Conservation (phyloP, 1,284 basidiomycete species). For the Phellinidium pouzarii region DNA sequence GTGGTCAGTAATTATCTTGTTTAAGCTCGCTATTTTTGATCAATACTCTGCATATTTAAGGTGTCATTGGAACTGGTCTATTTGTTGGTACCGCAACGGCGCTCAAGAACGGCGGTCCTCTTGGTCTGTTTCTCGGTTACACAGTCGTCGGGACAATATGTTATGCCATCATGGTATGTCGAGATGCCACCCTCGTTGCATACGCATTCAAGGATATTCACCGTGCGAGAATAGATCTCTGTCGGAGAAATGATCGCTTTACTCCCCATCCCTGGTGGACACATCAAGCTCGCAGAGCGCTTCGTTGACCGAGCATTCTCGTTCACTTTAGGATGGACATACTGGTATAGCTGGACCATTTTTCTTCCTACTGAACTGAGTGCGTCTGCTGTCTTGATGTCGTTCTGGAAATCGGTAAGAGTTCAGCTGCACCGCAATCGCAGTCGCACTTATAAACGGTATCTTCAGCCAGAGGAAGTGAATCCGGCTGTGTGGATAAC, state of each 20-base stretch:
- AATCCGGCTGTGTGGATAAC: slow-evolving; percentile 74
- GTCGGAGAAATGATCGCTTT: slow-evolving; percentile 61
- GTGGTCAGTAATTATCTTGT: neutral
- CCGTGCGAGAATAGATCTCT: slow-evolving; percentile 33
- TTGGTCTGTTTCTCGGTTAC: slow-evolving; percentile 63
- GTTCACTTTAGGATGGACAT: slow-evolving; percentile 81
- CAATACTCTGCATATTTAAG: slow-evolving; percentile 30
- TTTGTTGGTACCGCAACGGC: slow-evolving; percentile 60
- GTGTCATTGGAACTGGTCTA: slow-evolving; percentile 71
- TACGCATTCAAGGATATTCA: neutral
- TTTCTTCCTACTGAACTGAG: slow-evolving; percentile 74
- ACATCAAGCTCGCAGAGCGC: slow-evolving; percentile 73
- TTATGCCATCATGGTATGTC: slow-evolving; percentile 47
- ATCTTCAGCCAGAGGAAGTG: slow-evolving; percentile 30
- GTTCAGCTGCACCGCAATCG: neutral
- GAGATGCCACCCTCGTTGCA: neutral
- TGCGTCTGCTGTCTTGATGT: slow-evolving; percentile 70
- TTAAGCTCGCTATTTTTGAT: neutral
- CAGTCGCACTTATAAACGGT: neutral
- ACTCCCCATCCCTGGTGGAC: slow-evolving; percentile 65
- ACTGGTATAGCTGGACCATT: slow-evolving; percentile 71
- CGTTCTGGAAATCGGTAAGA: slow-evolving; percentile 48
- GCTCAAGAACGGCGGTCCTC: slow-evolving; percentile 47
- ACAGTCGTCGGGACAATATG: slow-evolving; percentile 54
- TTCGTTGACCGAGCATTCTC: slow-evolving; percentile 78